Base-by-base conservation (phyloP, 331 rosid genomes). In the Telfairia occidentalis region DNA sequence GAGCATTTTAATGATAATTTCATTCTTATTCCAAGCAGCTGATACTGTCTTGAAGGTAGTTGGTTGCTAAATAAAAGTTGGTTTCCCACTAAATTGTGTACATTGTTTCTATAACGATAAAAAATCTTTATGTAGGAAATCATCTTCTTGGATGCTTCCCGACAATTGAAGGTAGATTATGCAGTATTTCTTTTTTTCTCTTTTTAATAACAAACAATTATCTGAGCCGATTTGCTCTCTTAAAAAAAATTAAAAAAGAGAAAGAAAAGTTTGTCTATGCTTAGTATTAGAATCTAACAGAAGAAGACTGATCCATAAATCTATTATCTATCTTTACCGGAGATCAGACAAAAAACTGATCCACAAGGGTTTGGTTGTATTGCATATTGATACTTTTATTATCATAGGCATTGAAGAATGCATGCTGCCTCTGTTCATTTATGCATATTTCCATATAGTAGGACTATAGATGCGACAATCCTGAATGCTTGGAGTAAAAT, bases 11-110 rank as follows among this genome's bases (percentile, higher is more conserved):
- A 92, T 92, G 98, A 89, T 87, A 73, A 64, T 90, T 80, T 92
- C 98, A 53, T 92, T 90, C 83, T 85, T 89, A 49, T 86, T 92
- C 79, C 98, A 90, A 86, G 98, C 98, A n/a, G 96, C 96, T 29
- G 92, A 84, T 78, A 87, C 96, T 0, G 91, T 92, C 46, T 61
- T 92, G 74, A 92, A 90, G 98, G 98, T 92, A 79, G 77, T 80
- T 71, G 67, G 48, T 61, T 57, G 50, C 57, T 65, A 10, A 64
- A 50, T 67, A 48, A 63, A 59, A 40, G 61, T 60, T 57, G 64
- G 58, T 29, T 80, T 77, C 66, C 63, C 55, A 57, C 32, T 30
- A 72, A 65, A 65, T 57, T 63, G 42, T 59, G 58, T 15, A 15
- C 30, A 21, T 77, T 74, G 69, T 69, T 69, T 8, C 55, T 54